Percentiles rank a stretch among this genome's conserved stretches.
Conservation (phyloP, 768 basidiomycete species). For the Amanita jacksonii region DNA sequence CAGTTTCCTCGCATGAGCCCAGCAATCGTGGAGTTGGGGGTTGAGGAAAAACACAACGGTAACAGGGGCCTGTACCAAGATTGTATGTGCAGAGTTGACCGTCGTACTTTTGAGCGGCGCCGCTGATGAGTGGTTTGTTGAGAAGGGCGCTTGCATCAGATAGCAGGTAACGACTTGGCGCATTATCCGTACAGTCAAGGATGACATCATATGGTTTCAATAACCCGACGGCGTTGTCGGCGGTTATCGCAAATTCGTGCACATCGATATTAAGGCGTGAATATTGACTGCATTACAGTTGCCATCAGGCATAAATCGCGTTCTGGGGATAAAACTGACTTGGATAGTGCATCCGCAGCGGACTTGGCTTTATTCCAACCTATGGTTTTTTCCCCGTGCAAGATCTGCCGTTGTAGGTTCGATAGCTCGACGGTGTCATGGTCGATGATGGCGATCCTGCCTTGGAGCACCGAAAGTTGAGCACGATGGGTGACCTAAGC, state of each 20-base stretch:
- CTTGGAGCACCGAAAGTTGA: slow-evolving; percentile 29
- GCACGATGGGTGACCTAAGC: not conserved
- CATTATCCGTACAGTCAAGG: slow-evolving; percentile 93
- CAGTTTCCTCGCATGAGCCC: slow-evolving; percentile 81
- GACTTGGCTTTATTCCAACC: slow-evolving; percentile 78
- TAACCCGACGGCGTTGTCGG: slow-evolving; percentile 55
- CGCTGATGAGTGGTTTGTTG: slow-evolving; percentile 79
- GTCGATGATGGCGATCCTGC: slow-evolving; percentile 79
- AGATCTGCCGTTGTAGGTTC: slow-evolving; percentile 89
- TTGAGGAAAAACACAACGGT: slow-evolving; percentile 86
- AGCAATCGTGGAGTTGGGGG: slow-evolving; percentile 55
- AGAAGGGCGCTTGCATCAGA: slow-evolving; percentile 77
- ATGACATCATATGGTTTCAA: slow-evolving; percentile 63
- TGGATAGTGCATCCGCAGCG: slow-evolving; percentile 57
- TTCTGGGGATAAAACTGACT: slow-evolving; percentile 29
- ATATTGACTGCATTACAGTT: slow-evolving; percentile 49
- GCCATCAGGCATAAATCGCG: not conserved
- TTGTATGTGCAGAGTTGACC: slow-evolving; percentile 79
- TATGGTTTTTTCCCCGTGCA: slow-evolving; percentile 68
- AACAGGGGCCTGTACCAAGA: slow-evolving; percentile 73
- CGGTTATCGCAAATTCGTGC: slow-evolving; percentile 40
- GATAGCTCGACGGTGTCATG: slow-evolving; percentile 82
- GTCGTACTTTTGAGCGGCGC: slow-evolving; percentile 82
- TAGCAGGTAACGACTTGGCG: slow-evolving; percentile 85
- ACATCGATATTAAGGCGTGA: slow-evolving; percentile 53